Evolutionary conservation across 768 basidiomycete species (phyloP).

Genomic region (Psilocybe cubensis): DNA sequence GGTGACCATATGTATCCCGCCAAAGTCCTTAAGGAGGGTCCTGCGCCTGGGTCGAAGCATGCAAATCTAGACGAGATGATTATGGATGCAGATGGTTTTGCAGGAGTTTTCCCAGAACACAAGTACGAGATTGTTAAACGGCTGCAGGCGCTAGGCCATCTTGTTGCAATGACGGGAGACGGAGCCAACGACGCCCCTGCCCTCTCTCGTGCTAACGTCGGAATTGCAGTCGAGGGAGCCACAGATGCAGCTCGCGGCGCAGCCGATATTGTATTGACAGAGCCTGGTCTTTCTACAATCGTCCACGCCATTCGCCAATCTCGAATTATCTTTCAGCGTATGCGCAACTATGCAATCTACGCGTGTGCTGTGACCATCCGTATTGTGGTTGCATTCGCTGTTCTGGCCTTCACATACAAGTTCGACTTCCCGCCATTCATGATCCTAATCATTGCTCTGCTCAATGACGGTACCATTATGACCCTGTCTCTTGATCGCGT

Average conservation of each 20-base stretch:
- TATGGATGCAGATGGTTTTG: slow-evolving; percentile 98
- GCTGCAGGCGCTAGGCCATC: slow-evolving; percentile 92
- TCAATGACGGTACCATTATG: slow-evolving; percentile 99
- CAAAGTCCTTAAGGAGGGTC: slow-evolving; percentile 98
- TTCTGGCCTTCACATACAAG: slow-evolving; percentile 94
- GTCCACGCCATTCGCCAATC: slow-evolving; percentile 98
- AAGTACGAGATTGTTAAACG: slow-evolving; percentile 99
- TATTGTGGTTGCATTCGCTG: slow-evolving; percentile 97
- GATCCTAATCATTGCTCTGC: slow-evolving; percentile 95
- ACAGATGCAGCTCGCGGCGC: slow-evolving; percentile 99
- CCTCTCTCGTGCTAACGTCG: slow-evolving; percentile 97
- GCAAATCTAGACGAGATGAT: slow-evolving; percentile 94
- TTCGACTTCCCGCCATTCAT: slow-evolving; percentile 99
- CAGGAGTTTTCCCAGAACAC: slow-evolving; percentile 99
- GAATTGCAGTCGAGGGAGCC: slow-evolving; percentile 99
- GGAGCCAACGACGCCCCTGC: slow-evolving; percentile 99
- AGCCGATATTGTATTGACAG: slow-evolving; percentile 96
- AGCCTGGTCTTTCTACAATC: slow-evolving; percentile 98
- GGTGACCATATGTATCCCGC: slow-evolving; percentile 99
- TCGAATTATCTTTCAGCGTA: slow-evolving; percentile 99
- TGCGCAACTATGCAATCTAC: slow-evolving; percentile 99
- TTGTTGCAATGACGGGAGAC: slow-evolving; percentile 99
- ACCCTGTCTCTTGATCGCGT: slow-evolving; percentile 96
- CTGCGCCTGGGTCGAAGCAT: slow-evolving; percentile 84
- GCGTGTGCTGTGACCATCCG: slow-evolving; percentile 96